Percentiles rank a stretch among this genome's conserved stretches.
These are phyloP conservation scores for Isabelozyma rhagii DNA, from an alignment of 805 yeast species.

Conservation along the genomic window DNA sequence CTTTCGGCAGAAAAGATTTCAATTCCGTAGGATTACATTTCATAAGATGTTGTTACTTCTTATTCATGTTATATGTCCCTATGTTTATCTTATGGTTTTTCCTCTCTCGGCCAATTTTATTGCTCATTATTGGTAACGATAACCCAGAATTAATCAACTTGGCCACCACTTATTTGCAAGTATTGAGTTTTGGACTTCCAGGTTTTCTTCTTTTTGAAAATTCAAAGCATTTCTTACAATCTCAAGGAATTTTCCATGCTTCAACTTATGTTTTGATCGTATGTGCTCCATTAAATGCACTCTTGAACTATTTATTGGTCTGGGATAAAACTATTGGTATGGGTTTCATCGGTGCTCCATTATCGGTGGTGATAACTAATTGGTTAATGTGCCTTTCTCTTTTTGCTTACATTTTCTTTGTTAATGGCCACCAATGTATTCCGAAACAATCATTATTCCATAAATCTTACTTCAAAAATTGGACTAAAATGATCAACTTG, in stretches of 20 bases:
- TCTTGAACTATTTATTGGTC: slow-evolving; percentile 65
- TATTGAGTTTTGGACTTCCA: slow-evolving; percentile 64
- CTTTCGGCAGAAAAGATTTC: slow-evolving; percentile 66
- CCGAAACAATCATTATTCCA: slow-evolving; percentile 27
- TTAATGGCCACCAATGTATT: slow-evolving; percentile 46
- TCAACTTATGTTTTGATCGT: slow-evolving; percentile 66
- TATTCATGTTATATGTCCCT: slow-evolving; percentile 49
- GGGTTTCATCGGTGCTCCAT: slow-evolving; percentile 77
- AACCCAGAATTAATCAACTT: slow-evolving; percentile 27
- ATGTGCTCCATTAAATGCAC: slow-evolving; percentile 73
- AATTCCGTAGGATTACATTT: slow-evolving; percentile 66
- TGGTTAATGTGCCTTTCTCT: slow-evolving; percentile 66
- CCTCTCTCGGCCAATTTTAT: slow-evolving; percentile 49
- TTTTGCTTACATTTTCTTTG: slow-evolving; percentile 41
- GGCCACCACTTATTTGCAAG: slow-evolving; percentile 57
- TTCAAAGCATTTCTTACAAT: slow-evolving; percentile 69
- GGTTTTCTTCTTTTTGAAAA: slow-evolving; percentile 72
- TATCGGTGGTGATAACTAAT: slow-evolving; percentile 67
- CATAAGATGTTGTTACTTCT: slow-evolving; percentile 61
- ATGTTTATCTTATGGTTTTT: slow-evolving; percentile 60
- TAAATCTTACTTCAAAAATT: slow-evolving; percentile 41
- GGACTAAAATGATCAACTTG: slow-evolving; percentile 61
- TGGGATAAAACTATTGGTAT: slow-evolving; percentile 55
- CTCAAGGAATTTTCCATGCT: slow-evolving; percentile 79
- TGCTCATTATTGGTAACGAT: slow-evolving; percentile 17